Evolutionary conservation across 2,329 filamentous ascomycete species (phyloP).

Genomic region (Fusarium kyushuense): DNA sequence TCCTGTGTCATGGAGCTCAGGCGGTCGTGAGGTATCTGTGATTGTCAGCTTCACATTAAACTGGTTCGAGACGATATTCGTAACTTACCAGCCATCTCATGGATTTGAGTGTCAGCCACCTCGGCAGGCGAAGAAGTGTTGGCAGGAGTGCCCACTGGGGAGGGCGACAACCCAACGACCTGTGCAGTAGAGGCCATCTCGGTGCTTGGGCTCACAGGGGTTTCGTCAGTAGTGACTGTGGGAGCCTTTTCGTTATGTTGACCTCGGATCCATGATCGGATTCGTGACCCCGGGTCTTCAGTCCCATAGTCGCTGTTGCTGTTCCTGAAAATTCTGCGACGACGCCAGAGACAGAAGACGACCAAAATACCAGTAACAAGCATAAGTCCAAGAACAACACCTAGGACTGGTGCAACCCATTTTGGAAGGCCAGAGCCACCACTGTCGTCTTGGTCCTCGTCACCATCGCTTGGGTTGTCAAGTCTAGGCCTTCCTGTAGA

Average conservation of each 20-base stretch:
- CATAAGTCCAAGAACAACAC: slow-evolving; percentile 70
- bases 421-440: slow-evolving; percentile 59
- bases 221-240: slow-evolving; percentile 61
- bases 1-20: slow-evolving; percentile 61
- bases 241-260: slow-evolving; percentile 58
- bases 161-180: slow-evolving; percentile 16
- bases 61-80: accelerated
- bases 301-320: slow-evolving; percentile 55
- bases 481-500: slow-evolving; percentile 36
- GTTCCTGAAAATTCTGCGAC: slow-evolving; percentile 58
- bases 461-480: slow-evolving; percentile 24
- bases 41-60: slow-evolving; percentile 2
- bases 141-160: slow-evolving; percentile 32
- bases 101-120: slow-evolving; percentile 59
- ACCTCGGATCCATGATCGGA: slow-evolving; percentile 65
- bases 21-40: slow-evolving; percentile 58
- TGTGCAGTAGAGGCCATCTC: slow-evolving; percentile 50
- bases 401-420: slow-evolving; percentile 72
- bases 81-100: slow-evolving; percentile 61
- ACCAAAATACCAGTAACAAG: slow-evolving; percentile 65
- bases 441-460: slow-evolving; percentile 40
- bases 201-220: slow-evolving; percentile 55
- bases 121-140: slow-evolving; percentile 49
- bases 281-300: slow-evolving; percentile 61
- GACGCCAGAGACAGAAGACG: slow-evolving; percentile 65